Evolutionary conservation across 176 grass and related monocot species (phyloP).

Genomic region (Saccharum spontaneum): DNA sequence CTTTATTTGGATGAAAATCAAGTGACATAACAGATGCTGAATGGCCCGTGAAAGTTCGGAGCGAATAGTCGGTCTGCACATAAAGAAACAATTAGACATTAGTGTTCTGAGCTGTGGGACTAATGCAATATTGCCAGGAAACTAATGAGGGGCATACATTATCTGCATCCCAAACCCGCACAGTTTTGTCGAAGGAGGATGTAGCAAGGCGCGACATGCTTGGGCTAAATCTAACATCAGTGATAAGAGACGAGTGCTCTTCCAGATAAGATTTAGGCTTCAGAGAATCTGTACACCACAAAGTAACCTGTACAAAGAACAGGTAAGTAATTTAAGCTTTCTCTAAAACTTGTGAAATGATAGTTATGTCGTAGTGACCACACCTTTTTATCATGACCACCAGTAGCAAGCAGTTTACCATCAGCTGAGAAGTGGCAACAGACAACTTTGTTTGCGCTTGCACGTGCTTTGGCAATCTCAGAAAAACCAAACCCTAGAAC

Average conservation of each 20-base stretch:
- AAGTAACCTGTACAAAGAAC: slow-evolving; percentile 56
- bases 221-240: slow-evolving; percentile 97
- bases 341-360: not conserved
- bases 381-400: slow-evolving; percentile 99
- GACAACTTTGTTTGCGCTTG: slow-evolving; percentile 76
- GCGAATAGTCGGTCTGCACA: slow-evolving; percentile 86
- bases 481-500: slow-evolving; percentile 73
- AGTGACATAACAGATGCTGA: slow-evolving; percentile 91
- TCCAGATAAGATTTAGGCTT: slow-evolving; percentile 80
- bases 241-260: slow-evolving; percentile 82
- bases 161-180: slow-evolving; percentile 97
- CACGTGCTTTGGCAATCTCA: slow-evolving; percentile 62
- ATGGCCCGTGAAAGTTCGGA: slow-evolving; percentile 95
- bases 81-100: slow-evolving; percentile 28
- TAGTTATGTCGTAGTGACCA: not conserved
- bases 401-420: slow-evolving; percentile 96
- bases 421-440: slow-evolving; percentile 97
- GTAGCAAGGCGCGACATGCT: slow-evolving; percentile 92
- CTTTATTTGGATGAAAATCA: slow-evolving; percentile 98
- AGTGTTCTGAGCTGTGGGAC: not conserved
- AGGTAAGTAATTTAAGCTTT: slow-evolving; percentile 17
- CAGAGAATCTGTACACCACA: slow-evolving; percentile 77
- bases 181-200: slow-evolving; percentile 96
- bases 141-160: slow-evolving; percentile 59
- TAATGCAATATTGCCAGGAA: not conserved